A percentile compares a stretch with the other conserved stretches of the same genome.
Evolutionary conservation across 78 protist species (phyloP).

Genomic region (Tieghemostelium lacteum): DNA sequence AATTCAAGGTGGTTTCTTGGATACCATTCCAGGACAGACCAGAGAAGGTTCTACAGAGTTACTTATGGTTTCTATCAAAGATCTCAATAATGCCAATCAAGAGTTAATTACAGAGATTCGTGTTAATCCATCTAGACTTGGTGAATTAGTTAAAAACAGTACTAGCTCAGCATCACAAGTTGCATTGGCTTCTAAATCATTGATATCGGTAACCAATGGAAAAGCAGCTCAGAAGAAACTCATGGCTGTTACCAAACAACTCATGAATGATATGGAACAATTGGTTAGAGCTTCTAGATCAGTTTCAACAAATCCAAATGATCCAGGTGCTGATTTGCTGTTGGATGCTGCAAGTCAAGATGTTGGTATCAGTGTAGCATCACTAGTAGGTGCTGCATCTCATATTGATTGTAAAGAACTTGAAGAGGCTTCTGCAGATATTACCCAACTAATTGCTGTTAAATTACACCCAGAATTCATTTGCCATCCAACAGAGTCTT

Average conservation of each 20-base stretch:
- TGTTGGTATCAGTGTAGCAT: conserved; percentile 43
- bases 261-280: conserved; percentile 76
- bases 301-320: conserved; percentile 62
- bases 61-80: conserved; percentile 58
- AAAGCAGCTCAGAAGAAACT: conserved; percentile 75
- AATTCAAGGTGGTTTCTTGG: conserved; percentile 75
- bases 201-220: conserved; percentile 41
- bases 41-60: conserved; percentile 69
- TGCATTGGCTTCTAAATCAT: conserved; percentile 41
- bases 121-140: conserved; percentile 57
- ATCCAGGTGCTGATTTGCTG: conserved; percentile 30
- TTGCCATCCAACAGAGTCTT: conserved; percentile 34
- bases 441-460: not conserved
- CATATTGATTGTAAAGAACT: conserved; percentile 76
- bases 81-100: conserved; percentile 33
- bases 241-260: conserved; percentile 56
- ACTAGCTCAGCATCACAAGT: conserved; percentile 56
- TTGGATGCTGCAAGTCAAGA: conserved; percentile 44
- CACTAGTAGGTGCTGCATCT: conserved; percentile 73
- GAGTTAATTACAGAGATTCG: conserved; percentile 54
- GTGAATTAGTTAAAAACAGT: conserved; percentile 30
- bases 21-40: conserved; percentile 51
- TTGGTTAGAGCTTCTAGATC: conserved; percentile 61
- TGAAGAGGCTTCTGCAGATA: conserved; percentile 80
- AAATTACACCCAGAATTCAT: not conserved